phyloP scores from a whole-genome alignment of 2,329 filamentous ascomycete genomes.

The Colletotrichum musae region DNA sequence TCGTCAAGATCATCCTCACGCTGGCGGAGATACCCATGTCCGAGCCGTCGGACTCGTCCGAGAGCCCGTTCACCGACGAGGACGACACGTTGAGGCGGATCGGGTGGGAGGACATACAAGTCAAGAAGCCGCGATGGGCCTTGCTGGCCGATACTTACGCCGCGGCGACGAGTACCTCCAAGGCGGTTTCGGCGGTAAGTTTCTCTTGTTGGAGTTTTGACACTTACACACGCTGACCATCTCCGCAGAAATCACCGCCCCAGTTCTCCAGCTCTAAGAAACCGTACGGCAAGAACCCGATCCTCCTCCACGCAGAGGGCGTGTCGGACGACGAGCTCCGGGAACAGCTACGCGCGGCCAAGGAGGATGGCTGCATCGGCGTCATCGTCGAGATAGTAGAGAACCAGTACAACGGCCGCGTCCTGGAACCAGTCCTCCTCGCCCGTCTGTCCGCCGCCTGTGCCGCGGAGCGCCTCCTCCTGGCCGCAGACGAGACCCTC shows the following conservation, averaged over 20 bases:
- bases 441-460: conserved; percentile 39
- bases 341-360: conserved; percentile 42
- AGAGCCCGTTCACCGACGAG: conserved; percentile 38
- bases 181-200: conserved; percentile 20
- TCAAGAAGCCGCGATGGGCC: conserved; percentile 42
- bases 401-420: conserved; percentile 44
- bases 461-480: conserved; percentile 40
- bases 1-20: conserved; percentile 44
- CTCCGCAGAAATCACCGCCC: not conserved
- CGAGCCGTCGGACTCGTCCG: conserved; percentile 41
- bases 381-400: conserved; percentile 45
- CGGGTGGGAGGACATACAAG: conserved; percentile 44
- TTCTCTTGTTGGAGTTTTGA: not conserved
- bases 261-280: conserved; percentile 4
- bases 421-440: conserved; percentile 41
- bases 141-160: conserved; percentile 45
- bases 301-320: conserved; percentile 42
- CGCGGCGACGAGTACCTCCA: conserved; percentile 28
- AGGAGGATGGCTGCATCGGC: conserved; percentile 43
- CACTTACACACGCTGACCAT: not conserved
- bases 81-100: conserved; percentile 41
- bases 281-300: conserved; percentile 40
- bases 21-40: conserved; percentile 37
- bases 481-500: conserved; percentile 45
- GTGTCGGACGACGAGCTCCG: conserved; percentile 40